These are phyloP conservation scores for Scutellospora calospora DNA, from an alignment of 371 early-diverging fungal genomes.

Conservation along the genomic window DNA sequence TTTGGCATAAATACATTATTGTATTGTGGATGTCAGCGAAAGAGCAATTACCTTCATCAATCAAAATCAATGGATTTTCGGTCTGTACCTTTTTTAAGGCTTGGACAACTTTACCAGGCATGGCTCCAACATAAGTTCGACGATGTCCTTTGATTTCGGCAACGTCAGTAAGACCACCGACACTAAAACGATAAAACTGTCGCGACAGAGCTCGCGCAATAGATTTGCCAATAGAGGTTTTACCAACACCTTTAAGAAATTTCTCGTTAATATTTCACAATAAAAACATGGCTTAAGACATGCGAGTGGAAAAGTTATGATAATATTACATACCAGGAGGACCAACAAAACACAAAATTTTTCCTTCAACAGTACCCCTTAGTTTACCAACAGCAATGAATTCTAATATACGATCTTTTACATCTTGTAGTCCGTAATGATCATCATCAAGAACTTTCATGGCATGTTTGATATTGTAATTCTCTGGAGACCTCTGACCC, in stretches of 20 bases:
- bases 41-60: constrained; percentile 80
- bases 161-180: constrained; percentile 97
- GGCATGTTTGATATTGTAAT: constrained; percentile 89
- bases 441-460: constrained; percentile 91
- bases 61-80: constrained; percentile 95
- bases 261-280: not conserved
- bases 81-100: constrained; percentile 97
- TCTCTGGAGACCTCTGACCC: constrained; percentile 90
- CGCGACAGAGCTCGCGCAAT: constrained; percentile 95
- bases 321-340: constrained; percentile 77
- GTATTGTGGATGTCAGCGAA: not conserved
- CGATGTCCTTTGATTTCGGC: constrained; percentile 99
- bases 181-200: constrained; percentile 95
- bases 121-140: constrained; percentile 98
- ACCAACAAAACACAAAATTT: constrained; percentile 95
- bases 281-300: constrained; percentile 19
- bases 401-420: constrained; percentile 97
- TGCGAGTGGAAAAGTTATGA: not conserved
- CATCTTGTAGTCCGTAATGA: constrained; percentile 98
- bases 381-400: constrained; percentile 98
- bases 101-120: constrained; percentile 99
- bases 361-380: constrained; percentile 94
- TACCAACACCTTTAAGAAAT: constrained; percentile 81
- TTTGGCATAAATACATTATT: not conserved
- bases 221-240: constrained; percentile 97